Base-by-base conservation (phyloP, 345 rosid genomes). In the Pelargonium nanum region DNA sequence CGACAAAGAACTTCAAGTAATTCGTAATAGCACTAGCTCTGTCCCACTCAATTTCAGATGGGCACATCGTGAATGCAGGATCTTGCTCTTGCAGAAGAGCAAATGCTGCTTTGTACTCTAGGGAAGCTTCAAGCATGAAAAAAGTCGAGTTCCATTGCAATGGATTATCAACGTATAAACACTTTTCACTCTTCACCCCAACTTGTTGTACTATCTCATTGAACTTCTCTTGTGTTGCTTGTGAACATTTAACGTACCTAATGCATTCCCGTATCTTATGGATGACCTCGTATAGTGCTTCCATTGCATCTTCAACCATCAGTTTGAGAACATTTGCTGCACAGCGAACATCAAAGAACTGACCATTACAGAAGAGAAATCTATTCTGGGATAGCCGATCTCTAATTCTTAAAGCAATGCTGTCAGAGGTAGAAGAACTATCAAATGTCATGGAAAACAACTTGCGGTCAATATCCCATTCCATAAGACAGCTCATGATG, bases 401-500 rank as follows among this genome's bases (percentile, higher is more conserved):
- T 70, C 80, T 82, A 69, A 86, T 82, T 65, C 75, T 82, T 24
- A 67, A 65, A 44, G 78, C 80, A 25, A 86, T 70, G 48, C 59
- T 65, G 57, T 81, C 82, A 62, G 68, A 68, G 64, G 75, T 70
- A 45, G 77, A 65, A 65, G 65, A 65, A 50, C 81, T 78, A 65
- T 82, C 86, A 45, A 75, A 79, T 17, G 85, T 78, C 80, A 82
- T 70, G 24, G 89, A 81, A 63, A 86, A 86, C 72, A 86, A 69
- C 73, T 83, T 86, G 20, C 86, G 77, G 56, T 89, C 91, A 32
- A 89, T 86, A 76, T 84, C 94, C 94, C 94, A 89, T 15, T 89
- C 91, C 96, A 84, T 79, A 50, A 89, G 80, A 68, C 83, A 81
- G 2, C 72, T 50, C 69, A 84, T 86, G 50, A 89, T 70, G 44